Evolutionary conservation across 2,329 filamentous ascomycete species (phyloP).

Genomic region (Trichoderma sp.): DNA sequence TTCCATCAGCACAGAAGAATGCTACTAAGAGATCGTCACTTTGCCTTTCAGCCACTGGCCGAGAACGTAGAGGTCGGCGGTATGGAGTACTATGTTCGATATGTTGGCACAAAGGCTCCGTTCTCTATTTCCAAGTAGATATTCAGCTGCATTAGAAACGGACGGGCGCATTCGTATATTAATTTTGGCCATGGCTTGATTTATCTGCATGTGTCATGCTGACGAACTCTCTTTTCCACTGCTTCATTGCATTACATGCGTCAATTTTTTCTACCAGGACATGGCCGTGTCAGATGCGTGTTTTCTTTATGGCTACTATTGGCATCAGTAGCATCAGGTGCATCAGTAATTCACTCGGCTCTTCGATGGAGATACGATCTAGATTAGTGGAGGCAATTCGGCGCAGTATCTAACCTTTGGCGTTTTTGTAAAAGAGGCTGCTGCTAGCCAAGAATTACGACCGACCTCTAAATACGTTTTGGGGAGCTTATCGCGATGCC

Average conservation of each 20-base stretch:
- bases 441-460: neutral
- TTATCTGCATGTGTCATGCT: neutral
- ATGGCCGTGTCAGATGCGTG: neutral
- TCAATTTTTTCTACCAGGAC: neutral
- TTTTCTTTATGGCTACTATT: too few relatives aligned
- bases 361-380: neutral
- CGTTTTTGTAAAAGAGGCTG: neutral
- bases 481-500: too few relatives aligned
- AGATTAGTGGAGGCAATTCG: neutral
- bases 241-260: neutral
- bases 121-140: neutral
- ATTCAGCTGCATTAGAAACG: neutral
- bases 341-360: neutral
- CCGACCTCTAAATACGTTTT: too few relatives aligned
- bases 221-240: neutral
- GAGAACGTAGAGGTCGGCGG: too few relatives aligned
- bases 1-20: too few relatives aligned
- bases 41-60: too few relatives aligned
- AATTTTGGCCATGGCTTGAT: neutral
- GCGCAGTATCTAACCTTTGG: neutral
- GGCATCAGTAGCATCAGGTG: neutral
- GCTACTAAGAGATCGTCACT: too few relatives aligned
- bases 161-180: neutral
- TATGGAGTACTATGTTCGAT: neutral
- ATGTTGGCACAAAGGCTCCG: neutral